Evolutionary conservation across 2,329 filamentous ascomycete genomes (phyloP).

Genomic region (Sporothrix dimorphospora): DNA sequence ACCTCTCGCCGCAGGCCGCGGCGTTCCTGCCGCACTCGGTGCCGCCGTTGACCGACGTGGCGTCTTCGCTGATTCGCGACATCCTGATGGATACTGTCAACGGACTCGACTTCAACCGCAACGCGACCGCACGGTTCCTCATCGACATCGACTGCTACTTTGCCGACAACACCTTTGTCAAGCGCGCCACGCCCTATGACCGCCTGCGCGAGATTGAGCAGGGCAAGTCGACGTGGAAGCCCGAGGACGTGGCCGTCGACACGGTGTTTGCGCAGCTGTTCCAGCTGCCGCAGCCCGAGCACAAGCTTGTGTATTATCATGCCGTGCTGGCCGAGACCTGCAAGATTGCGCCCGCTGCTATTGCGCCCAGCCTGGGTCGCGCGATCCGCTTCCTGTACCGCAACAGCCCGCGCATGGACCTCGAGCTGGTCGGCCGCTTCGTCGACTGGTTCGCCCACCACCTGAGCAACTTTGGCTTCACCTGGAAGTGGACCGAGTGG

Average conservation of each 20-base stretch:
- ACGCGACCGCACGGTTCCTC: constrained; percentile 80
- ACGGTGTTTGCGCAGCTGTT: constrained; percentile 95
- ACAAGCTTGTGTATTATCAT: constrained; percentile 97
- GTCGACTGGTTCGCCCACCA: constrained; percentile 98
- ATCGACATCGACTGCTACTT: constrained; percentile 97
- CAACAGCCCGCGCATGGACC: constrained; percentile 78
- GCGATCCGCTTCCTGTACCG: constrained; percentile 92
- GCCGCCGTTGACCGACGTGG: constrained; percentile 73
- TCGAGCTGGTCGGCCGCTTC: constrained; percentile 85
- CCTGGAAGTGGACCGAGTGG: constrained; percentile 99
- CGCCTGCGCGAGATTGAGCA: constrained; percentile 72
- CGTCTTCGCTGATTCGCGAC: constrained; percentile 83
- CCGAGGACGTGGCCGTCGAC: constrained; percentile 96
- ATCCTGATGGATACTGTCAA: constrained; percentile 91
- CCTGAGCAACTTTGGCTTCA: constrained; percentile 97
- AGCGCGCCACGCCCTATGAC: constrained; percentile 90
- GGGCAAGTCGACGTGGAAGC: constrained; percentile 84
- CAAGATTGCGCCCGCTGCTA: constrained; percentile 94
- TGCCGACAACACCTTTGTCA: constrained; percentile 84
- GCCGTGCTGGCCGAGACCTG: constrained; percentile 92
- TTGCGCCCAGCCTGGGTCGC: constrained; percentile 88
- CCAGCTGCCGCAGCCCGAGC: constrained; percentile 81
- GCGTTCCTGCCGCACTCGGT: constrained; percentile 89
- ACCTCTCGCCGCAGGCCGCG: constrained; percentile 41
- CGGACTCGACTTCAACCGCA: constrained; percentile 88